A percentile compares a stretch with the other conserved stretches of the same genome.
Evolutionary conservation across 345 rosid species (phyloP).

Genomic region (Mangifera indica): DNA sequence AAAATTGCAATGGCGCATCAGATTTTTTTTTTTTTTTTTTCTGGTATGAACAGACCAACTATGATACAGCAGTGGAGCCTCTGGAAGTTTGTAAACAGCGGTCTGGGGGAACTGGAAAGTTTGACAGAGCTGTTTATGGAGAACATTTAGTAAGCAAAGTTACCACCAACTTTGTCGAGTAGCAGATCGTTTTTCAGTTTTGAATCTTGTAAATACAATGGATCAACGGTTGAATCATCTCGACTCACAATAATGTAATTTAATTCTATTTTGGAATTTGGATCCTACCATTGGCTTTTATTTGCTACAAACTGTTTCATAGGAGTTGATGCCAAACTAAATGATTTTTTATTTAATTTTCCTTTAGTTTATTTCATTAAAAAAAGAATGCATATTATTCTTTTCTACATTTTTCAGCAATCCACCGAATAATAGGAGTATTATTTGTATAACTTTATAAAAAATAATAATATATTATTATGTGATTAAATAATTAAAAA

Average conservation of each 20-base stretch:
- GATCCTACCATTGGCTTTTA: background rate
- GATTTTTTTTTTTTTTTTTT: background rate
- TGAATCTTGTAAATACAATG: background rate
- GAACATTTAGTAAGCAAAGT: constrained; percentile 85
- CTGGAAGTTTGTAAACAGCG: constrained; percentile 53
- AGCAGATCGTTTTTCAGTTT: constrained; percentile 6
- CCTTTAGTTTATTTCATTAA: background rate
- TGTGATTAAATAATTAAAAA: too few relatives aligned
- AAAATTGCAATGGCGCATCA: constrained; percentile 7
- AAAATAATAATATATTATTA: too few relatives aligned
- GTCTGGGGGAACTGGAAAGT: constrained; percentile 47
- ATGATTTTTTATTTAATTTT: background rate
- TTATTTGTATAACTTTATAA: too few relatives aligned
- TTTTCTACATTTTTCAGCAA: too few relatives aligned
- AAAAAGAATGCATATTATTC: too few relatives aligned
- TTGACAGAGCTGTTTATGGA: constrained; percentile 65
- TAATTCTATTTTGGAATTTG: background rate
- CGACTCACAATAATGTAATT: background rate
- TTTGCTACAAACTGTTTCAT: background rate
- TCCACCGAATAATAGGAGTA: too few relatives aligned
- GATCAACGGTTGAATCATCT: background rate
- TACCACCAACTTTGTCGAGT: constrained; percentile 53
- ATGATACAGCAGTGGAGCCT: constrained; percentile 70
- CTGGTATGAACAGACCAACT: constrained; percentile 53
- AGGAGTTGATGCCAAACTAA: background rate